A percentile compares a stretch with the other conserved stretches of the same genome.
Conservation (phyloP, 768 basidiomycete species). For the Phlegmacium glaucopus region DNA sequence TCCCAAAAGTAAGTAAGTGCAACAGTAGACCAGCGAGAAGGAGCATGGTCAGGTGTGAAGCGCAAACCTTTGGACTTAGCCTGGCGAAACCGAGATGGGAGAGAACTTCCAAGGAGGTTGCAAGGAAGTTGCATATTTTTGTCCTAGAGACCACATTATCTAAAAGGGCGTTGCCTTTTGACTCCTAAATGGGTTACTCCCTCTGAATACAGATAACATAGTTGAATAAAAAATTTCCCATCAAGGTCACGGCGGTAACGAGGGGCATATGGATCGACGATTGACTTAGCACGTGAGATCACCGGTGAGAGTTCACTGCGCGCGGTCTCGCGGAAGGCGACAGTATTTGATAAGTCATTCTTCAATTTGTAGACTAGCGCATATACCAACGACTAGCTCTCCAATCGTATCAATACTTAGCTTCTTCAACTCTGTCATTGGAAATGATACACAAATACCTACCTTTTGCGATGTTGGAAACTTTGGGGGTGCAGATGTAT, state of each 20-base stretch:
- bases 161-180: too few relatives aligned
- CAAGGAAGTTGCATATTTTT: constrained; percentile 14
- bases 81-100: constrained; percentile 14
- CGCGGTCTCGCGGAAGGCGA: constrained; percentile 12
- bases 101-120: constrained; percentile 21
- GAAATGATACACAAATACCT: constrained; percentile 64
- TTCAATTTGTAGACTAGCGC: constrained; percentile 15
- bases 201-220: too few relatives aligned
- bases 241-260: too few relatives aligned
- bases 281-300: too few relatives aligned
- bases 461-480: constrained; percentile 80
- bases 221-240: too few relatives aligned
- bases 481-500: constrained; percentile 75
- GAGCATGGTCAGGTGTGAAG: constrained; percentile 32
- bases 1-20: constrained; percentile 29
- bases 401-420: constrained; percentile 67
- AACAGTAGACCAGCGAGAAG: constrained; percentile 24
- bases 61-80: constrained; percentile 31
- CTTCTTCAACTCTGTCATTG: constrained; percentile 79
- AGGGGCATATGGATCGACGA: too few relatives aligned
- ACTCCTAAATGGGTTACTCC: too few relatives aligned
- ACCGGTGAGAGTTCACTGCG: constrained; percentile 25
- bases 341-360: constrained; percentile 18
- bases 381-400: constrained; percentile 44
- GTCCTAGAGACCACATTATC: neutral